A percentile compares a stretch with the other conserved stretches of the same genome.
Evolutionary conservation across 805 yeast genomes (phyloP).

Genomic region (Wickerhamomyces bisporus): DNA sequence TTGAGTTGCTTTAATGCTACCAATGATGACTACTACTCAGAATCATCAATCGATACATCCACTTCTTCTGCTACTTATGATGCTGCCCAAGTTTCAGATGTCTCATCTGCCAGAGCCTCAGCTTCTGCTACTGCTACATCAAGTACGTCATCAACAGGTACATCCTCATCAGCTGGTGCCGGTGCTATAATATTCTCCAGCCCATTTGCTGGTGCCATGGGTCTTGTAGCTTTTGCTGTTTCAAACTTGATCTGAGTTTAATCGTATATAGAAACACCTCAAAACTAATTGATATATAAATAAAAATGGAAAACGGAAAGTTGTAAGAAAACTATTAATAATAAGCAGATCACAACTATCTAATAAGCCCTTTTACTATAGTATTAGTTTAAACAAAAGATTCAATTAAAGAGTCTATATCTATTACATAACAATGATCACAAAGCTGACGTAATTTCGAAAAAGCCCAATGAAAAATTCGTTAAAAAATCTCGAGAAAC

Average conservation of each 20-base stretch:
- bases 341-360: too few species aligned
- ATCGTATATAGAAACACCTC: background rate
- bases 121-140: conserved; percentile 16
- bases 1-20: conserved; percentile 39
- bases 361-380: too few species aligned
- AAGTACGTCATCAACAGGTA: conserved; percentile 5
- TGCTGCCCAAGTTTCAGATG: conserved; percentile 11
- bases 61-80: conserved; percentile 21
- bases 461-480: conserved; percentile 1
- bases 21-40: conserved; percentile 32
- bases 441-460: too few species aligned
- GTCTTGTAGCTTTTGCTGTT: conserved; percentile 19
- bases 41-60: conserved; percentile 20
- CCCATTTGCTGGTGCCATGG: conserved; percentile 20
- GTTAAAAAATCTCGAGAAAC: background rate
- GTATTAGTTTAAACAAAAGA: too few species aligned
- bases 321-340: too few species aligned
- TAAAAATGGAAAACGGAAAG: too few species aligned
- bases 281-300: too few species aligned
- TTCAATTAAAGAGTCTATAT: too few species aligned
- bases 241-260: conserved; percentile 13
- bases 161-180: conserved; percentile 12
- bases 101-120: conserved; percentile 15
- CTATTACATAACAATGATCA: too few species aligned
- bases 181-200: conserved; percentile 13